A percentile compares a stretch with the other conserved stretches of the same genome.
These are phyloP conservation scores for Capsicum rhomboideum DNA, from an alignment of 257 asterid genomes.

Conservation along the genomic window DNA sequence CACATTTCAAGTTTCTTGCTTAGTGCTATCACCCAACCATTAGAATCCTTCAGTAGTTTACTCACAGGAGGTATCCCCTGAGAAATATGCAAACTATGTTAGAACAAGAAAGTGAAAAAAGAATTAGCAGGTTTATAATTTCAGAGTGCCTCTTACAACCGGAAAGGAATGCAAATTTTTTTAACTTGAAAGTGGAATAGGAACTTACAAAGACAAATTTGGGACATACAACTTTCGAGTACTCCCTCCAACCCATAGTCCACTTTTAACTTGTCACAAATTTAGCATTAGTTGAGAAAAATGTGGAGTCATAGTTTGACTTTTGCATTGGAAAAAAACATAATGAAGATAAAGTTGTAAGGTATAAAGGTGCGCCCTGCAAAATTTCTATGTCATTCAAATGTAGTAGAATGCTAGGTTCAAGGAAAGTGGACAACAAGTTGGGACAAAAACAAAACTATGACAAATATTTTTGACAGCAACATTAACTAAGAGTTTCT, in stretches of 20 bases:
- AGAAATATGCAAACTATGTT: neutral
- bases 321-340: neutral
- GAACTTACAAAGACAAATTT: neutral
- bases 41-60: constrained; percentile 34
- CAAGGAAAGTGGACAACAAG: neutral
- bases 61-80: constrained; percentile 58
- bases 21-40: constrained; percentile 59
- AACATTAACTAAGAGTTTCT: neutral
- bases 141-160: neutral
- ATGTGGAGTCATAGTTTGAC: neutral
- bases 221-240: neutral
- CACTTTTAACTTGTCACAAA: neutral
- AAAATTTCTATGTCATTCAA: neutral
- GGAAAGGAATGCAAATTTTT: neutral
- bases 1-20: constrained; percentile 48
- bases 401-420: neutral
- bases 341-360: neutral
- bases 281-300: neutral
- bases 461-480: neutral
- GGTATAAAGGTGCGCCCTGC: neutral
- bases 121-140: neutral
- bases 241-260: neutral
- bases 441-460: neutral
- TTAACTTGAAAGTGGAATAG: neutral
- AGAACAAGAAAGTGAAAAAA: neutral